Evolutionary conservation across 169 alveolate species (phyloP).

Genomic region (Perkinsus olseni): DNA sequence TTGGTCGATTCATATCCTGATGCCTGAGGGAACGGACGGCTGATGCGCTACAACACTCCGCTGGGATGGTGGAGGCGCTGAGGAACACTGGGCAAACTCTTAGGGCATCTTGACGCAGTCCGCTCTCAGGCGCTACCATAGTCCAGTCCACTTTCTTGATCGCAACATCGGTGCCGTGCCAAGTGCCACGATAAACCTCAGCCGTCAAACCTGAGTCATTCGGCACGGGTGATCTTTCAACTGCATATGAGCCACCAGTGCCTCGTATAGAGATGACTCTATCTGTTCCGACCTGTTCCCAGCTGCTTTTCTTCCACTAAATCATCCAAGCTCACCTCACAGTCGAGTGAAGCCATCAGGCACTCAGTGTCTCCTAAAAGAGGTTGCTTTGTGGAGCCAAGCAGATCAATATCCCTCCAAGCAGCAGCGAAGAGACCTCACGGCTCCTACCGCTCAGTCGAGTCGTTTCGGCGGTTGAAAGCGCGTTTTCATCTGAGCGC

Average conservation of each 20-base stretch:
- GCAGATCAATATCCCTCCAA: too few relatives aligned
- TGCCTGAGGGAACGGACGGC: neutral
- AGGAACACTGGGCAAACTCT: too few relatives aligned
- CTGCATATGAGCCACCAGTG: too few relatives aligned
- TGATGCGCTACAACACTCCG: too few relatives aligned
- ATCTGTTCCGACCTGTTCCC: neutral
- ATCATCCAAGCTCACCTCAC: neutral
- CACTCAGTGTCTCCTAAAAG: too few relatives aligned
- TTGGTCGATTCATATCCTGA: neutral
- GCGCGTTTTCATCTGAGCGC: neutral
- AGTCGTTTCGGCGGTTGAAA: neutral
- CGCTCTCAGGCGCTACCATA: neutral
- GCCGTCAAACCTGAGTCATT: neutral
- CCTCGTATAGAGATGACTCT: too few relatives aligned
- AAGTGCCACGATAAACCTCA: neutral
- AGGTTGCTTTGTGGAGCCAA: too few relatives aligned
- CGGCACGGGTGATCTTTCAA: too few relatives aligned
- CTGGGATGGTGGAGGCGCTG: too few relatives aligned
- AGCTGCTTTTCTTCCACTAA: neutral
- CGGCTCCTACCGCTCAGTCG: neutral
- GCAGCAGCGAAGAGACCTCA: neutral
- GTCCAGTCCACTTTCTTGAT: neutral
- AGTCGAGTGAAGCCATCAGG: neutral
- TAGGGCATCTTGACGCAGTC: too few relatives aligned
- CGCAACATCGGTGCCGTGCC: neutral